These are phyloP conservation scores for Moesziomyces sp. DNA, from an alignment of 1,284 basidiomycete species.

Conservation along the genomic window DNA sequence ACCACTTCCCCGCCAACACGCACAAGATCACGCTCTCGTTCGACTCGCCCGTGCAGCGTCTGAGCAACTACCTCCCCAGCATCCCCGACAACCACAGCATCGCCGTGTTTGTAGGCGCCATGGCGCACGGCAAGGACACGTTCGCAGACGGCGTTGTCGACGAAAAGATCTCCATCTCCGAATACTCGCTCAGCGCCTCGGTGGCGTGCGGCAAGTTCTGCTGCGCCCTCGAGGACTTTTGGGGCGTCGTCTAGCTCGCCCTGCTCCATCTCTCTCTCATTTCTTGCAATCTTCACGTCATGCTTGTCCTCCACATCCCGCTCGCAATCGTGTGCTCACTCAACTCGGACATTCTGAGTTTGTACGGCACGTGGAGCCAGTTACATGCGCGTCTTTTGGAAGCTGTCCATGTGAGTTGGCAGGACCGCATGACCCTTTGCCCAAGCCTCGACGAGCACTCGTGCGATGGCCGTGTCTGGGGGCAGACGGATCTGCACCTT, in stretches of 20 bases:
- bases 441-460: conserved; percentile 78
- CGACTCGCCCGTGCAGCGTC: conserved; percentile 83
- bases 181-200: conserved; percentile 91
- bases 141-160: conserved; percentile 97
- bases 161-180: conserved; percentile 95
- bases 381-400: conserved; percentile 42
- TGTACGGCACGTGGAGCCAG: too few relatives aligned
- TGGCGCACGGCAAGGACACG: conserved; percentile 78
- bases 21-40: conserved; percentile 89
- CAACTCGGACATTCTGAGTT: too few relatives aligned
- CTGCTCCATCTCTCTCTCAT: too few relatives aligned
- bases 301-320: too few relatives aligned
- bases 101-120: conserved; percentile 93
- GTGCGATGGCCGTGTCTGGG: conserved; percentile 75
- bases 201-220: conserved; percentile 95
- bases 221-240: conserved; percentile 72
- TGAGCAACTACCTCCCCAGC: conserved; percentile 83
- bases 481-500: conserved; percentile 35
- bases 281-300: too few relatives aligned
- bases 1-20: conserved; percentile 94
- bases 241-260: conserved; percentile 65
- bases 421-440: conserved; percentile 71
- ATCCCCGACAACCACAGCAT: conserved; percentile 87
- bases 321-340: too few relatives aligned
- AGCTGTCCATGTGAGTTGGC: conserved; percentile 27